These are phyloP conservation scores for Rhodotorula graminis DNA, from an alignment of 768 basidiomycete species.

Conservation along the genomic window DNA sequence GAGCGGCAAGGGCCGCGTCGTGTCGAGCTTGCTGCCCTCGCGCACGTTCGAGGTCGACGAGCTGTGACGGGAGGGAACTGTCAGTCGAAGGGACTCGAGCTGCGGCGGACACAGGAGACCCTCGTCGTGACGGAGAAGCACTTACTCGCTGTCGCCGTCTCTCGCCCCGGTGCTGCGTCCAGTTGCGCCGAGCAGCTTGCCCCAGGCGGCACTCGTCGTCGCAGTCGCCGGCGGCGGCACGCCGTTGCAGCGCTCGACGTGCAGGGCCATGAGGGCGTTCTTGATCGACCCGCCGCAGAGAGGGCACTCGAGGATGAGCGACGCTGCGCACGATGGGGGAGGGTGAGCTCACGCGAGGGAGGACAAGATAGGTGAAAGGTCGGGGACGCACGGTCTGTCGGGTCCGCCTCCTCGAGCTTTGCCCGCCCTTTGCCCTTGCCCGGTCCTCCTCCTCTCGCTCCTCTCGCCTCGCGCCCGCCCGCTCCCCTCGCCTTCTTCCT, in stretches of 20 bases:
- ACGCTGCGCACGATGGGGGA: neutral
- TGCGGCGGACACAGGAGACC: too few relatives aligned
- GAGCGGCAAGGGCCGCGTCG: conserved; percentile 11
- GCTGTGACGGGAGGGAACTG: too few relatives aligned
- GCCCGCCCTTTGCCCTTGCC: conserved; percentile 3
- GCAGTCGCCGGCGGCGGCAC: neutral
- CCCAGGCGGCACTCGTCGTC: neutral
- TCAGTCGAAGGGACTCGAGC: too few relatives aligned
- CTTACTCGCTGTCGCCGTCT: neutral
- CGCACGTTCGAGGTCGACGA: neutral
- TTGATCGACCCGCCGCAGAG: conserved; percentile 7
- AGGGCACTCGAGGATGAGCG: conserved; percentile 1
- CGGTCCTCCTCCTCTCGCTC: neutral
- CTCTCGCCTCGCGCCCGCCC: neutral
- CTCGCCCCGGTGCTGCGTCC: neutral
- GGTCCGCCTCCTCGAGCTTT: neutral
- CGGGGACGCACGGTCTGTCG: conserved; percentile 20
- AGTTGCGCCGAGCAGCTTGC: neutral
- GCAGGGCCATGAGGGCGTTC: neutral
- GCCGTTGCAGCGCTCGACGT: conserved; percentile 8
- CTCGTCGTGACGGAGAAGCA: too few relatives aligned
- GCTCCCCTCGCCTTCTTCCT: neutral
- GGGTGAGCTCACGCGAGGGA: neutral
- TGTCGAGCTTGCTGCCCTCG: neutral
- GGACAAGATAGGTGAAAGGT: too few relatives aligned